Base-by-base conservation (phyloP, 169 alveolate species). In the Plasmodium ovale region DNA sequence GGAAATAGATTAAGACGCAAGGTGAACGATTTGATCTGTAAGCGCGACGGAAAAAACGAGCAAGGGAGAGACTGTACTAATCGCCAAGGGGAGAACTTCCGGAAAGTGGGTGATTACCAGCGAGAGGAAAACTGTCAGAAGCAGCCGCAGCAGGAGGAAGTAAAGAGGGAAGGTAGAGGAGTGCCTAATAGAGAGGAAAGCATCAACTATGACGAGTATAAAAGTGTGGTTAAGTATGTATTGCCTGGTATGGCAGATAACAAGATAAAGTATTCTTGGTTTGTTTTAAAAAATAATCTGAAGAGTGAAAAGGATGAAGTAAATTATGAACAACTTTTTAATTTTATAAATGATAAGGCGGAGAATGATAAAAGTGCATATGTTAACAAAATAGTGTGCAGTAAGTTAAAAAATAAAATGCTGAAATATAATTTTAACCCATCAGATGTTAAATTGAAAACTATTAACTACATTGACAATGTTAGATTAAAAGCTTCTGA, bases 331-430 rank as follows among this genome's bases (percentile, higher is more conserved):
- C 53, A 77, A 2, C 44, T 77, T 42, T 60, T 53, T 37, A 60
- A 14, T 39, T 77, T 62, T 33, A 60, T 77, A 44, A 77, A 77
- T 62, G 77, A 44, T 21, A 77, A 59, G 33, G 33, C 68, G 14
- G 88, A 68, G 14, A 62, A 77, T 77, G 65, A 77, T 35, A 31
- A 77, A 77, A 77, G 47, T 62, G 29, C 35, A 23, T 60, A 77
- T 62, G 68, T 77, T 14, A 77, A 62, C 56, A 77, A 77, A 64
- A 77, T 77, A 16, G 88, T 77, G 16, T 37, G 77, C 7, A 77
- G 88, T 14, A 60, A 77, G 27, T 44, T 77, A 64, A 77, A 77
- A 77, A 77, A 77, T 47, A 77, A 77, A 77, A 64, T 77, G 65
- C 35, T 77, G 31, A 77, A 77, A 29, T 62, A 77, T 54, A 77